Evolutionary conservation across 2,329 filamentous ascomycete species (phyloP).

Genomic region (Aspergillus neotritici): DNA sequence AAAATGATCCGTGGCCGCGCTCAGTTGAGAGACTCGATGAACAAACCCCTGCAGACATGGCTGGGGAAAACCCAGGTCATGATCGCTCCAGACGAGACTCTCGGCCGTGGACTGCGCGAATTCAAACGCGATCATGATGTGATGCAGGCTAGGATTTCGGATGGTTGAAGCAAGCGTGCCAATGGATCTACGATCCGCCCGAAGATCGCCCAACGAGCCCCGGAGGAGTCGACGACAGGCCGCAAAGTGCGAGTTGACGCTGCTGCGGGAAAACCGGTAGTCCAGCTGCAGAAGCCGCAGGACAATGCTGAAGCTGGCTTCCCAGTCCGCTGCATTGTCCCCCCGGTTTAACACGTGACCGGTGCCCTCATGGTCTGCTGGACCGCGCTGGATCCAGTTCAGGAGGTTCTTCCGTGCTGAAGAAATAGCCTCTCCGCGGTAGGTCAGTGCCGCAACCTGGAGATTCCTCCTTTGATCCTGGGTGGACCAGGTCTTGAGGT

Average conservation of each 20-base stretch:
- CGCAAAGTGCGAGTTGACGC: not conserved
- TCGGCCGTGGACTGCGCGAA: not conserved
- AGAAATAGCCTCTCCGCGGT: not conserved
- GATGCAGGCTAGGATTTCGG: slow-evolving; percentile 1
- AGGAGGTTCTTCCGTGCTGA: not conserved
- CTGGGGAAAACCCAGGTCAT: not conserved
- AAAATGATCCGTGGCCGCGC: no score
- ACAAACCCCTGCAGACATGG: not conserved
- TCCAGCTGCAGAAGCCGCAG: slow-evolving; percentile 1
- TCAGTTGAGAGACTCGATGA: no score
- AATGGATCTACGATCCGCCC: not conserved
- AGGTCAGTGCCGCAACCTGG: not conserved
- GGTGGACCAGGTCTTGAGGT: not conserved
- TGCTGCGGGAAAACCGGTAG: not conserved
- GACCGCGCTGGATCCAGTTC: no score
- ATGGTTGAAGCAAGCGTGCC: not conserved
- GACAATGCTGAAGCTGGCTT: not conserved
- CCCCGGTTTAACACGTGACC: no score
- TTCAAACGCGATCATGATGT: slow-evolving; percentile 1
- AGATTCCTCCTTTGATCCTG: not conserved
- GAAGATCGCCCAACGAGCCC: not conserved
- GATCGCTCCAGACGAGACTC: slow-evolving; percentile 1
- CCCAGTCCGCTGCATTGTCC: not conserved
- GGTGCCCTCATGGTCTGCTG: no score
- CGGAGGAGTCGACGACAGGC: slow-evolving; percentile 1